These are phyloP conservation scores for Aspergillus quadrilineatus DNA, from an alignment of 2,329 filamentous ascomycete species.

Conservation along the genomic window DNA sequence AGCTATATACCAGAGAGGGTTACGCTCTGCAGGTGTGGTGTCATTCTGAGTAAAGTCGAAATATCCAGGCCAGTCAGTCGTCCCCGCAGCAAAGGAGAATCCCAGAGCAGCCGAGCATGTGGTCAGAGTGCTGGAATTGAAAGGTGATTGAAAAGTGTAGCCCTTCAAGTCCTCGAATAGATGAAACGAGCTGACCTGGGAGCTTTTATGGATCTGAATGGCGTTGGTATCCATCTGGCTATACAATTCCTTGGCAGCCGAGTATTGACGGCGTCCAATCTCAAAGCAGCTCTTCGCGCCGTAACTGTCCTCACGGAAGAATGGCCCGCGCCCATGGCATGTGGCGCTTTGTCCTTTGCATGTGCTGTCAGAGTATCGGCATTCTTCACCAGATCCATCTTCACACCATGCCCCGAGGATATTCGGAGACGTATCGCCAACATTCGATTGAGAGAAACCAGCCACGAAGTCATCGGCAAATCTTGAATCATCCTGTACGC, in stretches of 20 bases:
- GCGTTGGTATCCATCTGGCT: constrained; percentile 49
- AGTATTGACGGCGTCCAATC: constrained; percentile 48
- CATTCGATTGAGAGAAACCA: constrained; percentile 87
- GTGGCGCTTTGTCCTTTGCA: constrained; percentile 55
- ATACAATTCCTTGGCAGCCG: constrained; percentile 53
- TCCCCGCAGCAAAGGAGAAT: constrained; percentile 90
- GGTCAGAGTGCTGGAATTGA: constrained; percentile 61
- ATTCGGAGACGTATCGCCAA: constrained; percentile 89
- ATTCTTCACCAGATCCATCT: constrained; percentile 65
- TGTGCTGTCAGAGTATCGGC: constrained; percentile 70
- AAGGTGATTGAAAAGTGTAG: constrained; percentile 68
- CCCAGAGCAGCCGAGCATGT: constrained; percentile 88
- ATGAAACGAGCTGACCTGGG: constrained; percentile 76
- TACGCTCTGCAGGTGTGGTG: constrained; percentile 66
- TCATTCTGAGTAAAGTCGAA: constrained; percentile 94
- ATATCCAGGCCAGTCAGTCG: constrained; percentile 82
- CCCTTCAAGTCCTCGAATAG: constrained; percentile 79
- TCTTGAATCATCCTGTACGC: constrained; percentile 53
- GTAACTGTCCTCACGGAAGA: constrained; percentile 45
- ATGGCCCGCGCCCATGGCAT: constrained; percentile 49
- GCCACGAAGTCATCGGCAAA: constrained; percentile 73
- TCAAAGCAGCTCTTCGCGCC: constrained; percentile 52
- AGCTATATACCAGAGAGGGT: constrained; percentile 78
- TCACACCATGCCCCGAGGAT: constrained; percentile 86
- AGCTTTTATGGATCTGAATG: constrained; percentile 53